These are phyloP conservation scores for Physcomitrellopsis africana DNA, from an alignment of 225 moss, liverwort and hornwort genomes.

Conservation along the genomic window DNA sequence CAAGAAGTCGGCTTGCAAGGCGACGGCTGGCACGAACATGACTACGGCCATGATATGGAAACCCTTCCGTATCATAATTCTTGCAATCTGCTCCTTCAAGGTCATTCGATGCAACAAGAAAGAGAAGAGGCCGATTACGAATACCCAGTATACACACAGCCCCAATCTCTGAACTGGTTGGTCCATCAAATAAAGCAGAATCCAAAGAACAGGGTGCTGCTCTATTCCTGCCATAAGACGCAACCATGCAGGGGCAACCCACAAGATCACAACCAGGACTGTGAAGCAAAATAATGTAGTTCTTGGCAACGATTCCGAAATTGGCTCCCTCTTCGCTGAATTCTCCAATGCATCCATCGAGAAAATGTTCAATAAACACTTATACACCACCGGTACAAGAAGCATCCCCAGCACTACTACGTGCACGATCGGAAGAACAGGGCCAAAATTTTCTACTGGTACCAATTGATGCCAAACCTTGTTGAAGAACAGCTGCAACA, in stretches of 20 bases:
- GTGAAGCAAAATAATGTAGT: constrained; percentile 47
- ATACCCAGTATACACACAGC: constrained; percentile 54
- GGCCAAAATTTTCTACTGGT: constrained; percentile 30
- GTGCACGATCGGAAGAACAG: constrained; percentile 51
- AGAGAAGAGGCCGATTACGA: constrained; percentile 44
- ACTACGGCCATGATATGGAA: constrained; percentile 87
- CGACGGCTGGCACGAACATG: constrained; percentile 92
- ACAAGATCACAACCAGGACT: constrained; percentile 43
- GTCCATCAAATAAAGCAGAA: constrained; percentile 49
- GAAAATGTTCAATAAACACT: constrained; percentile 34
- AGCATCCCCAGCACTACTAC: constrained; percentile 62
- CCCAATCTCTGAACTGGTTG: constrained; percentile 57
- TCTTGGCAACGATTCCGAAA: constrained; percentile 40
- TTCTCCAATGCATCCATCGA: constrained; percentile 34
- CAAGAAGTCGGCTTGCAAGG: constrained; percentile 71
- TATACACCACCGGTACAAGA: constrained; percentile 51
- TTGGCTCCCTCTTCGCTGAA: constrained; percentile 35
- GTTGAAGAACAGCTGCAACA: constrained; percentile 34
- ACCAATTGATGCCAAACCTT: constrained; percentile 28
- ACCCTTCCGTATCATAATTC: constrained; percentile 80
- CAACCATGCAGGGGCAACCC: constrained; percentile 53
- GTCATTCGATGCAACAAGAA: constrained; percentile 47
- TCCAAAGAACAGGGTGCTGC: constrained; percentile 55
- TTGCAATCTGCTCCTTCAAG: constrained; percentile 56
- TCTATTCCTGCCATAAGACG: constrained; percentile 41